Evolutionary conservation across 805 yeast genomes (phyloP).

Genomic region (Saturnispora galanensis): DNA sequence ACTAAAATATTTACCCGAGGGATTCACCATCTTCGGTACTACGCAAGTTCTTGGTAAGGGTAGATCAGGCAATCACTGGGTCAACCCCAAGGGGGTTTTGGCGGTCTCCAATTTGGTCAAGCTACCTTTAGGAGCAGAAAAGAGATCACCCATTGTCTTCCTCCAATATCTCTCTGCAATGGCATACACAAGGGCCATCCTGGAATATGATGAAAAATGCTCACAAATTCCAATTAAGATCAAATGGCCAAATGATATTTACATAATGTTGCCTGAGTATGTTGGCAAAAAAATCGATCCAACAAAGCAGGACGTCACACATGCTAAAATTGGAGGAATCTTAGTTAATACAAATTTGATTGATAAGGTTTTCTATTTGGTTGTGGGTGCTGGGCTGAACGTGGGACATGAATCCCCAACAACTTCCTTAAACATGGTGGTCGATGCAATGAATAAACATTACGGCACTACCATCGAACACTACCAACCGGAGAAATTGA

Average conservation of each 20-base stretch:
- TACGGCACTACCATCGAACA: constrained; percentile 27
- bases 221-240: constrained; percentile 68
- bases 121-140: constrained; percentile 35
- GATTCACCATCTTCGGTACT: constrained; percentile 62
- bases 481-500: constrained; percentile 35
- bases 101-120: constrained; percentile 69
- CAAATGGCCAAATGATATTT: constrained; percentile 97
- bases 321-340: constrained; percentile 74
- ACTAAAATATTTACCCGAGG: constrained; percentile 55
- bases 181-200: constrained; percentile 73
- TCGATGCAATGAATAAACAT: constrained; percentile 48
- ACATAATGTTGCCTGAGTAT: constrained; percentile 58
- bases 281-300: constrained; percentile 23
- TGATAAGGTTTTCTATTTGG: constrained; percentile 49
- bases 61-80: constrained; percentile 91
- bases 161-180: constrained; percentile 78
- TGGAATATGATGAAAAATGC: constrained; percentile 42
- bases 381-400: constrained; percentile 84
- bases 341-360: constrained; percentile 69
- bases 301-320: constrained; percentile 44
- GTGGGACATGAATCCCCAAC: constrained; percentile 84
- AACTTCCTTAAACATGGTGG: constrained; percentile 69
- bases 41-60: constrained; percentile 89
- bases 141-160: constrained; percentile 56
- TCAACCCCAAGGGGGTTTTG: constrained; percentile 85